Conservation (phyloP, 2,329 filamentous ascomycete species). For the Stagonosporopsis cucurbitacearum region DNA sequence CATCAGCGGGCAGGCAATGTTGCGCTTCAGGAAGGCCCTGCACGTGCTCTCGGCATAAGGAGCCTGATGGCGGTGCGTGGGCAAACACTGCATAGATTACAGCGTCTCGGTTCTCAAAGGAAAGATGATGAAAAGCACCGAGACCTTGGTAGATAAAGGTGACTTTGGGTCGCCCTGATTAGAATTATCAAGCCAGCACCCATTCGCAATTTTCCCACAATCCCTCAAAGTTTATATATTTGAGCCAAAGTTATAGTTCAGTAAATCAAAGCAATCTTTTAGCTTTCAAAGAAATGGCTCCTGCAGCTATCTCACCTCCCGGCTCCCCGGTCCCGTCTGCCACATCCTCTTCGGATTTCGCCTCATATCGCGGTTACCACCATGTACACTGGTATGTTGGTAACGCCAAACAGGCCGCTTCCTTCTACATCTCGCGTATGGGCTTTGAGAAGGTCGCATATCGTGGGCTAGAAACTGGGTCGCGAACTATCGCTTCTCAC, state of each 20-base stretch:
- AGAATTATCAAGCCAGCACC: constrained; percentile 6
- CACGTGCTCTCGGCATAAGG: constrained; percentile 41
- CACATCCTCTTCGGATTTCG: constrained; percentile 42
- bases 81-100: constrained; percentile 21
- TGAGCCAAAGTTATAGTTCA: neutral
- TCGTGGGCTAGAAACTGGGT: constrained; percentile 86
- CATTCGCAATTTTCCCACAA: neutral
- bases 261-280: neutral
- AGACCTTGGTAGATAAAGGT: constrained; percentile 25
- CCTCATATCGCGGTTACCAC: constrained; percentile 81
- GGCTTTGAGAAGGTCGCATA: constrained; percentile 86
- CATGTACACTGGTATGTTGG: constrained; percentile 96
- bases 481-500: constrained; percentile 79
- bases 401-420: constrained; percentile 93
- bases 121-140: constrained; percentile 14
- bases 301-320: constrained; percentile 50
- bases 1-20: constrained; percentile 24
- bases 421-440: constrained; percentile 86
- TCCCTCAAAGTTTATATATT: neutral
- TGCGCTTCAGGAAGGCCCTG: constrained; percentile 25
- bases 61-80: constrained; percentile 27
- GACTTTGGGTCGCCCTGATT: neutral
- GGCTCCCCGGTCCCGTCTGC: constrained; percentile 43
- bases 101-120: constrained; percentile 33
- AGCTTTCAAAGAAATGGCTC: constrained; percentile 36